phyloP scores from a whole-genome alignment of 331 rosid species.

The Malus hybrid region DNA sequence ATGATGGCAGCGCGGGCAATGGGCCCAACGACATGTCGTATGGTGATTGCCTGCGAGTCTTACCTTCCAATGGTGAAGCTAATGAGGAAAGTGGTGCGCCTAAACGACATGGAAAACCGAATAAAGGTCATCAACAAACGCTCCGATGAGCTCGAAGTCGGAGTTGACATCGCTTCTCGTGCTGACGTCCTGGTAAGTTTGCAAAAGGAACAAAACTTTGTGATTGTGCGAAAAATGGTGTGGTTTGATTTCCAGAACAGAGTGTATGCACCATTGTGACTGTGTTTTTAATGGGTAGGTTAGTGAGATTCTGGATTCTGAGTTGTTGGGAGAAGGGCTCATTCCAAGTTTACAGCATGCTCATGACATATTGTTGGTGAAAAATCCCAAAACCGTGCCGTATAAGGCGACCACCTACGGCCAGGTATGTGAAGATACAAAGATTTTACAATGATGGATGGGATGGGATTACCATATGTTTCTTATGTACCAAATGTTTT shows the following conservation, averaged over 20 bases:
- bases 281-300: constrained; percentile 38
- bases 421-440: constrained; percentile 43
- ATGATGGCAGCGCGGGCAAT: constrained; percentile 93
- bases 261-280: background rate
- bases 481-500: background rate
- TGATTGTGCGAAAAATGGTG: background rate
- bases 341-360: constrained; percentile 91
- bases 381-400: constrained; percentile 72
- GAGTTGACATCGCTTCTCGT: constrained; percentile 52
- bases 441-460: background rate
- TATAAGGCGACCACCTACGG: constrained; percentile 72
- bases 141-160: constrained; percentile 80
- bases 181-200: constrained; percentile 75
- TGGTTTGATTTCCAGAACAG: background rate
- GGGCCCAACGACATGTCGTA: constrained; percentile 29
- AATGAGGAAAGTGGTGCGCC: constrained; percentile 70
- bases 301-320: constrained; percentile 91
- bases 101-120: constrained; percentile 54
- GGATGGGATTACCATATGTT: background rate
- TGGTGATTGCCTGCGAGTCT: constrained; percentile 81
- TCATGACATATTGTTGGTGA: constrained; percentile 62
- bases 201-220: background rate
- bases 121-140: constrained; percentile 68
- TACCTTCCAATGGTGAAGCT: constrained; percentile 96
- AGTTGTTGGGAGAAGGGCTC: constrained; percentile 89